Percentiles rank a stretch among this genome's conserved stretches.
Conservation (phyloP, 805 yeast genomes). For the Dipodascopsis uninucleata region DNA sequence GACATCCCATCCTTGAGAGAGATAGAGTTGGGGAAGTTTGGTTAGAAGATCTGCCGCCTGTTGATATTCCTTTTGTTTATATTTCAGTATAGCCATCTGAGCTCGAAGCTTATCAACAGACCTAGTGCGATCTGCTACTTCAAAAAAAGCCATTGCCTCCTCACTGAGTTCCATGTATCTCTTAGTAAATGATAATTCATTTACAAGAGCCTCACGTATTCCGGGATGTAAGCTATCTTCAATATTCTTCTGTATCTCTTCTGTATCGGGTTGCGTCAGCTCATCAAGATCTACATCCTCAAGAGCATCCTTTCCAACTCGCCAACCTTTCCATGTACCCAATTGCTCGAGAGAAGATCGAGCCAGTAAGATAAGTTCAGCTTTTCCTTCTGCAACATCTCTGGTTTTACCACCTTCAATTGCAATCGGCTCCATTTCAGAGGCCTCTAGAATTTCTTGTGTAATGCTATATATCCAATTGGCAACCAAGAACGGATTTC, state of each 20-base stretch:
- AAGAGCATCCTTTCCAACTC: conserved; percentile 5
- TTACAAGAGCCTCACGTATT: conserved; percentile 32
- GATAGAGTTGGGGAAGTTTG: conserved; percentile 65
- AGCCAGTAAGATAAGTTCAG: conserved; percentile 41
- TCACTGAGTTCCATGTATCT: conserved; percentile 54
- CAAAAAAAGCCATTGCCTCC: conserved; percentile 51
- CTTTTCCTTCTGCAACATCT: conserved; percentile 40
- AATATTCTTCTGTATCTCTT: conserved; percentile 6
- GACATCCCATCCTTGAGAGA: conserved; percentile 66
- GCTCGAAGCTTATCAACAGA: conserved; percentile 70
- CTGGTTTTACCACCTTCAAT: conserved; percentile 34
- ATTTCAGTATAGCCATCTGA: conserved; percentile 72
- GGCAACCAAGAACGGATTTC: conserved; percentile 28
- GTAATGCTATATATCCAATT: conserved; percentile 39
- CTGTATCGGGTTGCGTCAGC: neutral
- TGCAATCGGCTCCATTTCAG: conserved; percentile 30
- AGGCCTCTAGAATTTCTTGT: conserved; percentile 42
- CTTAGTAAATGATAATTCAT: conserved; percentile 40
- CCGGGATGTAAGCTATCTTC: conserved; percentile 21
- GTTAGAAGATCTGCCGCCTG: conserved; percentile 62
- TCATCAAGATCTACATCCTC: conserved; percentile 19
- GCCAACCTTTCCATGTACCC: conserved; percentile 26
- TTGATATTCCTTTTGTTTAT: conserved; percentile 52
- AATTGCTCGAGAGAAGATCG: conserved; percentile 40
- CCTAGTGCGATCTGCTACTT: conserved; percentile 52